A percentile compares a stretch with the other conserved stretches of the same genome.
Evolutionary conservation across 331 rosid species (phyloP).

Genomic region (Prunus yedoensis): DNA sequence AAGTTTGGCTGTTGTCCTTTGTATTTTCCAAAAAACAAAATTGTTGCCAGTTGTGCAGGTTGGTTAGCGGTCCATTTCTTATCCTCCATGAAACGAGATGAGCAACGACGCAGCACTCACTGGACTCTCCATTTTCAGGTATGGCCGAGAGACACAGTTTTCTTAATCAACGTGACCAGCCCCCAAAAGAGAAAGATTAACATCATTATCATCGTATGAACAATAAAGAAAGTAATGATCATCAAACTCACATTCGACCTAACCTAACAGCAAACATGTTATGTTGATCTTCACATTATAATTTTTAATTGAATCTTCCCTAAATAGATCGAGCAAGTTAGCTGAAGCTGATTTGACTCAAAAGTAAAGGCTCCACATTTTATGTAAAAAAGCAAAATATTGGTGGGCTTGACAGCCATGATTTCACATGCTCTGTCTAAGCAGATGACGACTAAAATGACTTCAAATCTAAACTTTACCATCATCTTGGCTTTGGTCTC

Average conservation of each 20-base stretch:
- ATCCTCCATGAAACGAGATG: not conserved
- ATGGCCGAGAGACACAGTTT: too few species aligned
- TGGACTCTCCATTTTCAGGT: not conserved
- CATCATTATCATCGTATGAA: too few species aligned
- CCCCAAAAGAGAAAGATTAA: too few species aligned
- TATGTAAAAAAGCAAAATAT: not conserved
- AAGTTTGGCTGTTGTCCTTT: not conserved
- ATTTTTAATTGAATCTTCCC: too few species aligned
- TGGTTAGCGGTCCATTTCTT: not conserved
- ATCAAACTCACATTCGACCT: too few species aligned
- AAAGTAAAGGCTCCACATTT: not conserved
- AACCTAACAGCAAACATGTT: too few species aligned
- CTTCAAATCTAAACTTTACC: constrained; percentile 3
- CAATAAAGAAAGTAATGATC: too few species aligned
- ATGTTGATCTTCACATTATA: too few species aligned
- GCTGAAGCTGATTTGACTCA: too few species aligned
- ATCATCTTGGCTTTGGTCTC: constrained; percentile 18
- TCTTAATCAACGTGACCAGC: too few species aligned
- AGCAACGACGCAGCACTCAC: too few species aligned
- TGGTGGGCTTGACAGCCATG: not conserved
- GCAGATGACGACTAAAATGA: not conserved
- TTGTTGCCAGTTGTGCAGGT: not conserved
- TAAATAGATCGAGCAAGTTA: too few species aligned
- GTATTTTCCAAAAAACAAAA: not conserved
- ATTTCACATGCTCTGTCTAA: constrained; percentile 19